Evolutionary conservation across 441 rosid species (phyloP).

Genomic region (Aleurites moluccanus): DNA sequence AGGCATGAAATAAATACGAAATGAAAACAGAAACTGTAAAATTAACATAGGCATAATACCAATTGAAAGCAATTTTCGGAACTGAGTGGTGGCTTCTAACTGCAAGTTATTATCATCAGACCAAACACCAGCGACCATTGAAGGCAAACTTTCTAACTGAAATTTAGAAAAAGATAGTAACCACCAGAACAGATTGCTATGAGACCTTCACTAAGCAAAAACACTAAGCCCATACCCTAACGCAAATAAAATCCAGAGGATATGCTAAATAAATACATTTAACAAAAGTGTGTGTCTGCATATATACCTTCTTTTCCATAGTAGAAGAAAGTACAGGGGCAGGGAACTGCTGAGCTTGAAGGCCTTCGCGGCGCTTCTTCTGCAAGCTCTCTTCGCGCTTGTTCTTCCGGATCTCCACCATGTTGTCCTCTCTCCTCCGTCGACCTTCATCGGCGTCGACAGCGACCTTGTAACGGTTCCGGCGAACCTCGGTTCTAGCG

Average conservation of each 20-base stretch:
- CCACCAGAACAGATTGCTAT: neutral
- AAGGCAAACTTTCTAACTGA: constrained; percentile 68
- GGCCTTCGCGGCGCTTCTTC: constrained; percentile 85
- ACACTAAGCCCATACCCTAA: neutral
- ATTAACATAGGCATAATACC: constrained; percentile 34
- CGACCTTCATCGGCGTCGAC: constrained; percentile 93
- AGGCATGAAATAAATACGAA: neutral
- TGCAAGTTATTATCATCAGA: constrained; percentile 52
- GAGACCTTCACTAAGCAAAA: neutral
- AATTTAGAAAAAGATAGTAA: neutral
- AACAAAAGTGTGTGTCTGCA: no score
- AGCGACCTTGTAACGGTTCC: constrained; percentile 77
- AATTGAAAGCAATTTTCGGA: constrained; percentile 67
- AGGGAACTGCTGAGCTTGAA: constrained; percentile 48
- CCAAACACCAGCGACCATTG: constrained; percentile 67
- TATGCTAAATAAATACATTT: neutral
- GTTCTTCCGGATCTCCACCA: constrained; percentile 92
- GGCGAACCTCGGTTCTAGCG: constrained; percentile 68
- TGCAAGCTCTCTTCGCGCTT: constrained; percentile 76
- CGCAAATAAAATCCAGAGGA: no score
- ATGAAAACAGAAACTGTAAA: neutral
- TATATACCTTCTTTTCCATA: constrained; percentile 54
- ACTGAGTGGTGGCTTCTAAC: constrained; percentile 64
- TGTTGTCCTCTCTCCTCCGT: constrained; percentile 74
- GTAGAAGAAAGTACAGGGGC: constrained; percentile 41